These are phyloP conservation scores for Neurospora crassa DNA, from an alignment of 2,329 filamentous ascomycete species.

Conservation along the genomic window DNA sequence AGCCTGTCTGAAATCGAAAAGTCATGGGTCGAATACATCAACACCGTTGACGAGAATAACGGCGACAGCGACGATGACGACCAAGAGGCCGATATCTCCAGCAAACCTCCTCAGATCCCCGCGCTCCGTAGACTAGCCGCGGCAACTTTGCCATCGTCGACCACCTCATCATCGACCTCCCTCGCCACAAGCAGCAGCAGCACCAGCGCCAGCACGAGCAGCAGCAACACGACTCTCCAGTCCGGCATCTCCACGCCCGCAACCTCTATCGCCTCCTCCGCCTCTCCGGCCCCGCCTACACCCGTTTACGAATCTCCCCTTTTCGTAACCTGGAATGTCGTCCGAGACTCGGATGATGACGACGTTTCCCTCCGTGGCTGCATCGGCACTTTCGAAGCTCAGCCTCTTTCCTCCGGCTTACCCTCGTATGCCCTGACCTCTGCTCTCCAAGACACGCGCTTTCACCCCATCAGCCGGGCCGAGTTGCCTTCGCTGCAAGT, in stretches of 20 bases:
- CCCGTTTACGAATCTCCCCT: constrained; percentile 54
- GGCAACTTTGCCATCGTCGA: constrained; percentile 23
- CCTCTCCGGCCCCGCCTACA: constrained; percentile 16
- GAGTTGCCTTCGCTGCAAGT: constrained; percentile 53
- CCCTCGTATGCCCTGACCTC: constrained; percentile 76
- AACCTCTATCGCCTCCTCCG: constrained; percentile 29
- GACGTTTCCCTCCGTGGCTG: constrained; percentile 69
- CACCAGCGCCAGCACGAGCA: constrained; percentile 13
- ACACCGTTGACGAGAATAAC: constrained; percentile 16
- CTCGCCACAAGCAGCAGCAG: constrained; percentile 23
- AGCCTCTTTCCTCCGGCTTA: constrained; percentile 64
- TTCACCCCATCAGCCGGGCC: constrained; percentile 40
- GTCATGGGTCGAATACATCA: constrained; percentile 42
- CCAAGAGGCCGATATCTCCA: constrained; percentile 7
- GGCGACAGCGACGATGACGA: constrained; percentile 9
- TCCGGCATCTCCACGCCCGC: constrained; percentile 31
- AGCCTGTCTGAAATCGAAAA: constrained; percentile 60
- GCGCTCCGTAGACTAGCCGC: constrained; percentile 33
- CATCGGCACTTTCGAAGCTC: constrained; percentile 85
- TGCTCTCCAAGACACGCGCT: constrained; percentile 54
- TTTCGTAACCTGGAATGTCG: constrained; percentile 90
- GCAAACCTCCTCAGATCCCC: constrained; percentile 27
- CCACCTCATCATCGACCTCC: constrained; percentile 19
- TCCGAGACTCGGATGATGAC: background rate
- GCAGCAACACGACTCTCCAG: background rate